Evolutionary conservation across 1,284 basidiomycete species (phyloP), one percentile per base, ranked within the genome.

Genomic region (Moesziomyces sp.): DNA sequence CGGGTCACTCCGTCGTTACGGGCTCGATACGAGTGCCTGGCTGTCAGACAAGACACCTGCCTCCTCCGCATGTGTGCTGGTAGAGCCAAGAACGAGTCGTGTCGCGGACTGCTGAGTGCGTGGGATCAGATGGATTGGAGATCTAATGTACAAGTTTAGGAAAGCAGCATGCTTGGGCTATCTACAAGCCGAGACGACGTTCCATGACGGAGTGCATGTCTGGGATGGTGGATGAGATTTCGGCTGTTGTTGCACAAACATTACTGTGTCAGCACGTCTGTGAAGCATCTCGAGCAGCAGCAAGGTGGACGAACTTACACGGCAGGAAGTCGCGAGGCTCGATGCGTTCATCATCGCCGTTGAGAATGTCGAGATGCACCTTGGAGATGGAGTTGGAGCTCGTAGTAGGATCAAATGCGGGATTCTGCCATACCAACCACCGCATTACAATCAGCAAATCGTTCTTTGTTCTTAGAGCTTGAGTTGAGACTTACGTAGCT

Each of bases 401-500:
- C 23, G 28, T 46, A 8, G 58, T 60, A 26, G 61, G 61, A 30
- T 70, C 67, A 14, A 70, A 70, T 28, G 60, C 61, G 14, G 67
- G 67, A 35, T 70, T 56, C 60, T 69, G 21, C 42, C 5, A 13
- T 9, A 52, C 14, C 4, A 30, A 35, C n/a, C 16, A 43, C 3
- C 7, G 11, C 28, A 16, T 10, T 21, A n/a, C 3, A 26, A 16
- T 49, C 60, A 46, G 45, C 14, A 14, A 16, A 5, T 30, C 11
- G 28, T 9, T 28, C 28, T 28, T 28, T 28, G 28, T 28, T 28
- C 11, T 35, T 11, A 7, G 10, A 16, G 14, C 21, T 21, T 21
- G 35, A 35, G 14, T 7, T 4, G 8, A 11, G 3, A 86, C 90
- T 80, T 79, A 94, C 94, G 66, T 89, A 85, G 52, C 89, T 85